Percentiles rank a stretch among this genome's conserved stretches.
phyloP scores from a whole-genome alignment of 2,329 filamentous ascomycete genomes.

The Neonectria coccinea region DNA sequence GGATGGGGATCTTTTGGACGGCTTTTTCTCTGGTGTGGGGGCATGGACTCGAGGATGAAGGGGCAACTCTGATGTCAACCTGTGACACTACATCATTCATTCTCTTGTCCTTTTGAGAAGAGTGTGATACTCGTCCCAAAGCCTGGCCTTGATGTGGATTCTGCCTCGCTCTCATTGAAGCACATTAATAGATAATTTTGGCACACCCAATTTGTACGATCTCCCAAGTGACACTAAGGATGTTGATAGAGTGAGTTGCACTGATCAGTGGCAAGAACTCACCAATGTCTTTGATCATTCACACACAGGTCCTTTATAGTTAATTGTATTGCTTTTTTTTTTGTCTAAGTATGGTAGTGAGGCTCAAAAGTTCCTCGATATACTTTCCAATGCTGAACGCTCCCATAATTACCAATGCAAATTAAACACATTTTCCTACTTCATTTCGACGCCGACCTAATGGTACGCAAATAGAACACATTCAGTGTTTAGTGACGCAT shows the following conservation, averaged over 20 bases:
- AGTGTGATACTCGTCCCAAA: constrained; percentile 43
- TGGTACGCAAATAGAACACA: not conserved
- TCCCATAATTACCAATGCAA: not conserved
- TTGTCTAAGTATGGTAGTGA: constrained; percentile 1
- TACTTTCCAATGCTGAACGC: constrained; percentile 4
- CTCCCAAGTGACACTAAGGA: not conserved
- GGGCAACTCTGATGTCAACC: constrained; percentile 26
- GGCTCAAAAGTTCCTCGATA: not conserved
- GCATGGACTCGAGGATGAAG: constrained; percentile 28
- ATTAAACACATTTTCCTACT: constrained; percentile 11
- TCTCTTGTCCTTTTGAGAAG: constrained; percentile 34
- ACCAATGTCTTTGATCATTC: not conserved
- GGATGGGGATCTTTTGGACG: constrained; percentile 39
- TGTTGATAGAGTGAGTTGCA: not conserved
- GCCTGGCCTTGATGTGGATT: constrained; percentile 39
- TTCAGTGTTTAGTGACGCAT: constrained; percentile 62
- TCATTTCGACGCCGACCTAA: constrained; percentile 32
- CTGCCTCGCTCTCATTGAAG: constrained; percentile 47
- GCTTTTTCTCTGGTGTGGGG: constrained; percentile 30
- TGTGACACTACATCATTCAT: constrained; percentile 11
- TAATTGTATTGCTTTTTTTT: constrained; percentile 28
- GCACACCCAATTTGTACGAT: constrained; percentile 7
- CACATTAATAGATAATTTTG: constrained; percentile 49
- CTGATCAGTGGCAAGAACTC: not conserved
- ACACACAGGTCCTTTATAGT: not conserved